phyloP scores from a whole-genome alignment of 1,284 basidiomycete species.

The Puccinia hordei region DNA sequence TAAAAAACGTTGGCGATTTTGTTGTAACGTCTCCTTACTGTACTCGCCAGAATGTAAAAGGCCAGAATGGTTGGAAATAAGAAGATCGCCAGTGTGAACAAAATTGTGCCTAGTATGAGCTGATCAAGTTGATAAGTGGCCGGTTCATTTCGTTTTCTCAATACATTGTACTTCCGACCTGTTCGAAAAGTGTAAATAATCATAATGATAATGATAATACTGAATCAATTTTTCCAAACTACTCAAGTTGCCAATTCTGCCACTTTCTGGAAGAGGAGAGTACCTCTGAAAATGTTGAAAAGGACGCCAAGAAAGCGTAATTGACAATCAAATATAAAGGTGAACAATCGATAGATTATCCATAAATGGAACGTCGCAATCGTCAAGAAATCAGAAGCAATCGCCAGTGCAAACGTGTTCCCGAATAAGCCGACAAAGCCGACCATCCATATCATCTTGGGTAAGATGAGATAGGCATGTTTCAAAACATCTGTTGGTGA shows the following conservation, averaged over 20 bases:
- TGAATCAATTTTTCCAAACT: background rate
- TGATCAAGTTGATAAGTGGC: conserved; percentile 93
- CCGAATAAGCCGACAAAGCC: conserved; percentile 69
- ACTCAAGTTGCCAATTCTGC: too few relatives aligned
- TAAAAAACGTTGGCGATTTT: background rate
- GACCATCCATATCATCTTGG: conserved; percentile 63
- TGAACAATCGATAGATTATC: conserved; percentile 71
- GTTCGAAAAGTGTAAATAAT: conserved; percentile 60
- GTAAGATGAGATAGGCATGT: conserved; percentile 62
- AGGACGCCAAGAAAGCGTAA: conserved; percentile 69
- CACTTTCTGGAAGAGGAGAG: conserved; percentile 17
- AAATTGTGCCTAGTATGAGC: conserved; percentile 85
- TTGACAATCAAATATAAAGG: conserved; percentile 69
- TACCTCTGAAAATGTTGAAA: conserved; percentile 93
- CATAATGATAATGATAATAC: too few relatives aligned
- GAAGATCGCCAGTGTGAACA: conserved; percentile 89
- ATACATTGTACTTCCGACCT: conserved; percentile 80
- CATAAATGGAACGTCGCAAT: conserved; percentile 74
- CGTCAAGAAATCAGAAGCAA: conserved; percentile 69
- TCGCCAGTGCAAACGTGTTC: conserved; percentile 70
- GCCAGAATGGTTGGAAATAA: conserved; percentile 84
- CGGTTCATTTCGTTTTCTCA: conserved; percentile 79
- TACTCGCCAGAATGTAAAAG: conserved; percentile 79
- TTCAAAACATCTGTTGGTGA: conserved; percentile 59
- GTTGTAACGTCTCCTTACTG: conserved; percentile 63